Base-by-base conservation (phyloP, 2,329 filamentous ascomycete genomes). In the Nemania sp. region DNA sequence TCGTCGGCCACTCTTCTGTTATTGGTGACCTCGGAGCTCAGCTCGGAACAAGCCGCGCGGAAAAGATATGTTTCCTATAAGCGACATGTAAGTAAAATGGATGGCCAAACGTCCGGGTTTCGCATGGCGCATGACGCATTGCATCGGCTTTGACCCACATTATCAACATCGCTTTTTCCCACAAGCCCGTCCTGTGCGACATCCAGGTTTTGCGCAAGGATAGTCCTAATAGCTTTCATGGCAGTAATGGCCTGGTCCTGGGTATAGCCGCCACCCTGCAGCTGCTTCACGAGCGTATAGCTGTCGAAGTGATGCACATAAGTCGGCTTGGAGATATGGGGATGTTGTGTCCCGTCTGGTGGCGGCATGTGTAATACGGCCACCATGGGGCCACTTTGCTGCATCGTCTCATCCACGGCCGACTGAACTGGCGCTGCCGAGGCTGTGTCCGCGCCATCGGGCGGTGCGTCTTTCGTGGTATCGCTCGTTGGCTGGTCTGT, bases 251-350 rank as follows among this genome's bases (percentile, higher is more conserved):
- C 86, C 72, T 97, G 93, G 0, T 79, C 80, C 39, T 82, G 77
- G 1, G 82, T 84, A 72, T 91, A 97, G 0, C 88, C 88, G 11
- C 86, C 85, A 0, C 74, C 75, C 15, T 86, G 80, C 14, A 99
- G 83, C 64, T 90, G 84, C 66, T 88, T 88, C 14, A 97, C 94
- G 5, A 97, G 81, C 12, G 85, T 86, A 72, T 94, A 99, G 20
- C 88, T 96, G 73, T 99, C 93, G 72, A 99, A 99, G 74, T 97
- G 91, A 74, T 99, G 94, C 28, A 96, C 86, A 68, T 96, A 95
- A 1, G 86, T 89, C 6, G 89, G 83, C 0, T 90, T 82, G 42
- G 84, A 79, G 68, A 89, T 81, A 68, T 91, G 86, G 4, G 87
- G 87, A 19, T 63, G 68, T 3, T 60, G 61, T 19, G 55, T 51